Percentiles rank a stretch among this genome's conserved stretches.
These are phyloP conservation scores for Trifolium repens DNA, from an alignment of 306 rosid genomes.

Conservation along the genomic window DNA sequence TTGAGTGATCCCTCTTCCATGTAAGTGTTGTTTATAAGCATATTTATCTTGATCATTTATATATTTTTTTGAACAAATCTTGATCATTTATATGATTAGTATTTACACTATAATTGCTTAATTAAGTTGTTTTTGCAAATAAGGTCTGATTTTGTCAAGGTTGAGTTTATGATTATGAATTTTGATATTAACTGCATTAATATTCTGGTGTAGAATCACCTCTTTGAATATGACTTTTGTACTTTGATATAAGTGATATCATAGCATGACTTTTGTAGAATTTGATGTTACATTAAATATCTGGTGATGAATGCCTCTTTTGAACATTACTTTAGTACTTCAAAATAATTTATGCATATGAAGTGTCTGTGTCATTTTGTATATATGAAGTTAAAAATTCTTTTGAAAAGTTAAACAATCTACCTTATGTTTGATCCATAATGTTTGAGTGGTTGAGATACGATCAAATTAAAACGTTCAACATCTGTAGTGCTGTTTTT, in stretches of 20 bases:
- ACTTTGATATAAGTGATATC: not conserved
- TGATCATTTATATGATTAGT: conserved; percentile 31
- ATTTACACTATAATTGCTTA: conserved; percentile 17
- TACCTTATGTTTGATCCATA: not conserved
- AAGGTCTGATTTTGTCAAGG: not conserved
- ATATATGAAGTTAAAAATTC: no score
- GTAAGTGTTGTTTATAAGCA: conserved; percentile 61
- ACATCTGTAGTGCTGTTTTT: conserved; percentile 87
- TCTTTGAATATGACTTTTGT: conserved; percentile 19
- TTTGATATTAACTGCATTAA: not conserved
- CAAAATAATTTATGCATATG: no score
- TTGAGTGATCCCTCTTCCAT: conserved; percentile 9
- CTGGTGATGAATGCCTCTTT: not conserved
- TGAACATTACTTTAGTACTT: no score
- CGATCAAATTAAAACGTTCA: conserved; percentile 40
- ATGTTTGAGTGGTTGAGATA: conserved; percentile 22
- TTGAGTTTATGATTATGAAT: not conserved
- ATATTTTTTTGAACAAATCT: not conserved
- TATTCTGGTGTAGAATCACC: not conserved
- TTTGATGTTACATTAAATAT: conserved; percentile 13
- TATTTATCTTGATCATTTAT: conserved; percentile 32
- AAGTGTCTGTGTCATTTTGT: no score
- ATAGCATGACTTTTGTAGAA: not conserved
- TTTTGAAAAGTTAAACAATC: no score
- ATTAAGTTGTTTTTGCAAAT: not conserved